Base-by-base conservation (phyloP, 345 rosid species). In the Dipteronia sinensis region DNA sequence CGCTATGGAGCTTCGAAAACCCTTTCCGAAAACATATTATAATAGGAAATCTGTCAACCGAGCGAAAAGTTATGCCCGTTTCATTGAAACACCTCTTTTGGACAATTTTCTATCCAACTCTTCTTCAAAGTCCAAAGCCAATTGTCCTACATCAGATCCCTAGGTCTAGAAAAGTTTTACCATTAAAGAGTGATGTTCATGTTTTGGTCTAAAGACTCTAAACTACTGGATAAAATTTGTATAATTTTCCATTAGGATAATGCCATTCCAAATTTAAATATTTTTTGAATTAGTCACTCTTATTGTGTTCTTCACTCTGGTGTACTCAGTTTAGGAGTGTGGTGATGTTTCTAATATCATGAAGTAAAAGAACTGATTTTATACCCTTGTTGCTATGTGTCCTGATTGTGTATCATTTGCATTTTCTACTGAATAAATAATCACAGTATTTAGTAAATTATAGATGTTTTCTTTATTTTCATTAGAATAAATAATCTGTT, bases 401-500 rank as follows among this genome's bases (percentile, higher is more conserved):
- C 49, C 20, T 17, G 59, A 11, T 25, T 19, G 20, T 65, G 29
- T 72, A 66, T 19, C 64, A 19, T 40, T 13, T 74, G 64, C 40
- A 46, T 22, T 69, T 63, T 27, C 15, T 22, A 27, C 53, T 56
- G 42, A 73, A 62, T 67, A 55, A 59, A 63, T 67, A 19, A 67
- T 47, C 23, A 25, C 53, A 31, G 1, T 66, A 29, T 67, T 67
- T 55, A 20, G 49, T 59, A 13, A 51, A 23, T 6, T 46, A 16
- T 63, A 49, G 55, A 22, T 11, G 34, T n/a, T 72, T 73, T 15
- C 74, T 72, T 40, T 80, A 23, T 49, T 29, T 62, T 75, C 20
- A 69, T 20, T 72, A 55, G 16, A 56, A n/a, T n/a, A n/a, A n/a
- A n/a, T n/a, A n/a, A 49, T 78, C 65, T 81, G 47, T 56, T 71